Conservation (phyloP, 805 yeast species). For the Nakazawaea ernobii region DNA sequence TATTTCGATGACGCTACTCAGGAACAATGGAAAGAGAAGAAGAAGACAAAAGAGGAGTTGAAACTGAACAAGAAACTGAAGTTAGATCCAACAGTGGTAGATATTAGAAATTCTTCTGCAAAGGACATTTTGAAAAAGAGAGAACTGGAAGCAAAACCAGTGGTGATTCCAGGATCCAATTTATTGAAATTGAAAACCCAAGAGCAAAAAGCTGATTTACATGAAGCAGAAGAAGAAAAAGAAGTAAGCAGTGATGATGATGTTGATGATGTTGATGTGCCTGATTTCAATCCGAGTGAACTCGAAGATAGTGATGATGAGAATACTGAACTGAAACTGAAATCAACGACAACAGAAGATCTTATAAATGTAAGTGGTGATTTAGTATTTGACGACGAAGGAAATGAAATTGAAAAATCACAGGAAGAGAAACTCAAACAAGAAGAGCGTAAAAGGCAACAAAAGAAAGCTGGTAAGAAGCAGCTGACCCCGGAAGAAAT, state of each 20-base stretch:
- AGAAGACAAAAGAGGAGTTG: slow-evolving; percentile 61
- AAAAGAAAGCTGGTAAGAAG: slow-evolving; percentile 15
- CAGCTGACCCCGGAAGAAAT: slow-evolving; percentile 42
- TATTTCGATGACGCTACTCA: slow-evolving; percentile 88
- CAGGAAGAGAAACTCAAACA: slow-evolving; percentile 11
- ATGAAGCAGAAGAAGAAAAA: slow-evolving; percentile 15
- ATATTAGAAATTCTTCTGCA: slow-evolving; percentile 49
- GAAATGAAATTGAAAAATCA: slow-evolving; percentile 37
- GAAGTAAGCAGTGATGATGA: too few relatives aligned
- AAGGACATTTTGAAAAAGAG: slow-evolving; percentile 52
- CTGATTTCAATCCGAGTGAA: slow-evolving; percentile 9
- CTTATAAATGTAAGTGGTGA: slow-evolving; percentile 15
- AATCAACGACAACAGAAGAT: slow-evolving; percentile 4
- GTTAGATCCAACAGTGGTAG: slow-evolving; percentile 59
- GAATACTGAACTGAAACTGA: slow-evolving; percentile 20
- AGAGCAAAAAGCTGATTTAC: slow-evolving; percentile 9
- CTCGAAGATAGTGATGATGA: slow-evolving; percentile 14
- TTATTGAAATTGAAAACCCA: background rate
- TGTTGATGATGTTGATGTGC: slow-evolving; percentile 24
- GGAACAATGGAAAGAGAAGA: slow-evolving; percentile 86
- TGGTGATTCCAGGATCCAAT: slow-evolving; percentile 27
- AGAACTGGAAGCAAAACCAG: slow-evolving; percentile 48
- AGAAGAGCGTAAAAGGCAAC: slow-evolving; percentile 7
- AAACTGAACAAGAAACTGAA: slow-evolving; percentile 61
- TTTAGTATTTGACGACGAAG: slow-evolving; percentile 69